These are phyloP conservation scores for Pseudogymnoascus sp. DNA, from an alignment of 2,329 filamentous ascomycete genomes.

Conservation along the genomic window DNA sequence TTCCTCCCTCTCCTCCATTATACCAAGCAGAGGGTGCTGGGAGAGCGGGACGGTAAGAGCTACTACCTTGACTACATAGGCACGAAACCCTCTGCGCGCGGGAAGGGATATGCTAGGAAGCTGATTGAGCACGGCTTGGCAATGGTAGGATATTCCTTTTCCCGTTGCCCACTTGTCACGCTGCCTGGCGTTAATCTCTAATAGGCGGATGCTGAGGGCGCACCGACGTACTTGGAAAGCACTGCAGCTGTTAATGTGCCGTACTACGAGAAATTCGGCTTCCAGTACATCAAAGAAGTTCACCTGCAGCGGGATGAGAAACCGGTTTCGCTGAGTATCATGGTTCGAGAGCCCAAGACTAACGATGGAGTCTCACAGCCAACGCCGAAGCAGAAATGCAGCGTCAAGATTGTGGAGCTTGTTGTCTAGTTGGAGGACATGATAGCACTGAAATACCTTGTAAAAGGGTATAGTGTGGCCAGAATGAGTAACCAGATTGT, in stretches of 20 bases:
- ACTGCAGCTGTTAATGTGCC: slow-evolving; percentile 59
- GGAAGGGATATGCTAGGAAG: slow-evolving; percentile 65
- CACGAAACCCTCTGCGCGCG: slow-evolving; percentile 59
- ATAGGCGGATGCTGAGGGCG: slow-evolving; percentile 60
- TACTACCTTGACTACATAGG: slow-evolving; percentile 84
- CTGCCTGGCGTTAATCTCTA: background rate
- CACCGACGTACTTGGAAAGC: slow-evolving; percentile 71
- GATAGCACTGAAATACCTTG: slow-evolving; percentile 10
- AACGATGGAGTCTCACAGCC: slow-evolving; percentile 12
- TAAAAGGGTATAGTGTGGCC: background rate
- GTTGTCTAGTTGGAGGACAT: slow-evolving; percentile 35
- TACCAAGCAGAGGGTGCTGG: slow-evolving; percentile 63
- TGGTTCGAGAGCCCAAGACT: slow-evolving; percentile 63
- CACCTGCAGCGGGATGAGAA: slow-evolving; percentile 50
- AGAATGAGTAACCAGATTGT: background rate
- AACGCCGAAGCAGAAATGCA: background rate
- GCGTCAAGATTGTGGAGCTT: slow-evolving; percentile 30
- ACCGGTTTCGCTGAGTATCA: slow-evolving; percentile 65
- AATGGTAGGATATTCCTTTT: slow-evolving; percentile 39
- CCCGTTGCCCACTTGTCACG: background rate
- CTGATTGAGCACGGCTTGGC: slow-evolving; percentile 63
- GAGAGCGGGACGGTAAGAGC: slow-evolving; percentile 56
- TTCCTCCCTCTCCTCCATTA: slow-evolving; percentile 68
- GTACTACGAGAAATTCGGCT: slow-evolving; percentile 72
- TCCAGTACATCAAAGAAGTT: slow-evolving; percentile 57